Base-by-base conservation (phyloP, 148 eudicot species). In the Arbutus unedo region DNA sequence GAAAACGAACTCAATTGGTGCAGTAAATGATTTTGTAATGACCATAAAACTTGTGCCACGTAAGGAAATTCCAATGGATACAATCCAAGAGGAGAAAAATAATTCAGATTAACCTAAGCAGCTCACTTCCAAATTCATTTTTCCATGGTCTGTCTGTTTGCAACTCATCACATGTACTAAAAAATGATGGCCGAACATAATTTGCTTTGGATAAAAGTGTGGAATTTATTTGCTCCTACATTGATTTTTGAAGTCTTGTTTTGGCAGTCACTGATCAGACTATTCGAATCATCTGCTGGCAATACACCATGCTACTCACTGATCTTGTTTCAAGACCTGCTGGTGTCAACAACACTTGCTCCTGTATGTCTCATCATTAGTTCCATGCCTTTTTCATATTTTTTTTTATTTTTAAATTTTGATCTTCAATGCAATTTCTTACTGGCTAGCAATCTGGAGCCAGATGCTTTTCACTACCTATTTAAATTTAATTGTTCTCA, bases 321-420 rank as follows among this genome's bases (percentile, higher is more conserved):
- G 79, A 87, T 91, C 87, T 86, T 96, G 92, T 96, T 93, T 81
- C 97, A 94, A 89, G 99, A 94, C 84, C 86, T 96, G 87, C 87
- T 96, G 85, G 99, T 96, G 83, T 94, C 99, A 68, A 91, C 98
- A 31, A 91, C 93, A 11, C 92, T 96, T 78, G 84, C 86, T 62
- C 97, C 98, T 87, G 99, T 96, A 94, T 85, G 92, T 88, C 83
- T 80, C 74, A 72, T 88, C 83, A 43, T 83, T 80, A 66, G 44
- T 3, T 74, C 43, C 81, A 73, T 57, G 18, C 53, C 57, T 45
- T 31, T 79, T 82, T 73, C 10, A 0, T 41, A 6, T 18, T 56
- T 18, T 11, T 76, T 76, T 41, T 18, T 11, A 51, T 76, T 41
- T 57, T 2, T 4, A 3, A 4, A 8, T 47, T 67, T 41, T 23